Percentiles rank a stretch among this genome's conserved stretches.
These are phyloP conservation scores for Bacidia gigantensis DNA, from an alignment of 495 filamentous ascomycete species.

Conservation along the genomic window DNA sequence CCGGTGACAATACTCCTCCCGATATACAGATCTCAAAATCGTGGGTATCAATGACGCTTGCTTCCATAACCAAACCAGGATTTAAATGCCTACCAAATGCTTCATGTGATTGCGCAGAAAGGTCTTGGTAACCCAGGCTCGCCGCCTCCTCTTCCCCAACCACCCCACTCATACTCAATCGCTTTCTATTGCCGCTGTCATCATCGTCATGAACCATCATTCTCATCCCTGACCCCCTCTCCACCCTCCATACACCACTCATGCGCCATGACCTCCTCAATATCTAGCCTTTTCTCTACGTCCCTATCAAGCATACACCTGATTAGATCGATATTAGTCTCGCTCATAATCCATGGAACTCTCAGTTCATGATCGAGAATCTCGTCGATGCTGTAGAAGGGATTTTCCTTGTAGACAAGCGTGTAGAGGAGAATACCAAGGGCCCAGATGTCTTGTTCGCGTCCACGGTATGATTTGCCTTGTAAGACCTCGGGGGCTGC, in stretches of 20 bases:
- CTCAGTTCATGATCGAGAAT: constrained; percentile 94
- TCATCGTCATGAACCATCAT: neutral
- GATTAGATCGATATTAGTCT: constrained; percentile 80
- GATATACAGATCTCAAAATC: neutral
- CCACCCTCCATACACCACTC: constrained; percentile 43
- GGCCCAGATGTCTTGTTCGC: constrained; percentile 97
- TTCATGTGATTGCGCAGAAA: too few species aligned
- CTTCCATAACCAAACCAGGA: too few species aligned
- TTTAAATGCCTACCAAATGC: too few species aligned
- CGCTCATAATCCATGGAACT: constrained; percentile 82
- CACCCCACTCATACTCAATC: neutral
- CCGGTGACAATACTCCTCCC: neutral
- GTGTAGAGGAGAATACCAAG: constrained; percentile 97
- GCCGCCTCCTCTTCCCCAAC: neutral
- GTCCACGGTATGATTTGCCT: constrained; percentile 82
- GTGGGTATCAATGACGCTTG: neutral
- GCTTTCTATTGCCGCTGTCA: neutral
- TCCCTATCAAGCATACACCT: constrained; percentile 83
- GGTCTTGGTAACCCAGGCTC: too few species aligned
- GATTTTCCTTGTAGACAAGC: constrained; percentile 98
- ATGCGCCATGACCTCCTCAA: constrained; percentile 74
- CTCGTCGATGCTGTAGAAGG: constrained; percentile 98
- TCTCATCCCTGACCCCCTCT: neutral
- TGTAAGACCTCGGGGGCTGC: constrained; percentile 95
- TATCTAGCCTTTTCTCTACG: constrained; percentile 64